Conservation (phyloP, 441 rosid species). For the Pelargonium cotyledonis region DNA sequence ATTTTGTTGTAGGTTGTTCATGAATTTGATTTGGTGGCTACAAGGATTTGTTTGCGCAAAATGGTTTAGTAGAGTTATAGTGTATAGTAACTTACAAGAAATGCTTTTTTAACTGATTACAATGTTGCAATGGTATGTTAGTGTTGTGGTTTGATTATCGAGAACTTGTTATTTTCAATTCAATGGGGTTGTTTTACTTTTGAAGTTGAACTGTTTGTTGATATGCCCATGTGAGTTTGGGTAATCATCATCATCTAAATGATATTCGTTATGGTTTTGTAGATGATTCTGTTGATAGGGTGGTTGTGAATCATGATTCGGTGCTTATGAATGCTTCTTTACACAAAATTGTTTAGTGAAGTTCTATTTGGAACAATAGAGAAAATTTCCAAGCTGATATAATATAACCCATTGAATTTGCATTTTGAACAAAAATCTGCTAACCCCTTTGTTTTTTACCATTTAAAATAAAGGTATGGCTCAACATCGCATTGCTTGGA, state of each 20-base stretch:
- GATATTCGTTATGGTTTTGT: neutral
- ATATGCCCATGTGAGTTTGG: neutral
- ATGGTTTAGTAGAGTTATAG: too few relatives aligned
- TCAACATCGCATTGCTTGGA: neutral
- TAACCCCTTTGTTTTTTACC: neutral
- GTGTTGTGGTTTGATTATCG: too few relatives aligned
- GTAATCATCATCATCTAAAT: neutral
- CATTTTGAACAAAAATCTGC: conserved; percentile 1
- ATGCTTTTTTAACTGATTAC: too few relatives aligned
- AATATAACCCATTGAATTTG: neutral
- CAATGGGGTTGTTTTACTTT: too few relatives aligned
- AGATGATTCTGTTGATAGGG: neutral
- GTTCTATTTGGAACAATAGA: too few relatives aligned
- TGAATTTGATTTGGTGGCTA: too few relatives aligned
- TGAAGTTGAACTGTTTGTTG: neutral
- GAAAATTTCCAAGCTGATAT: neutral
- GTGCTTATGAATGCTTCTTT: neutral
- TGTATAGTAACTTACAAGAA: too few relatives aligned
- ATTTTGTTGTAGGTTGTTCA: too few relatives aligned
- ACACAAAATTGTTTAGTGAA: neutral
- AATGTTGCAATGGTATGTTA: too few relatives aligned
- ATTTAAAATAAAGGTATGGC: neutral
- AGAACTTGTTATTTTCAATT: too few relatives aligned
- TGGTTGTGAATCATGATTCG: neutral
- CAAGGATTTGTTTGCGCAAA: too few relatives aligned